Percentiles rank a stretch among this genome's conserved stretches.
phyloP scores from a whole-genome alignment of 352 stramenopile species.

The Globisporangium okanoganense region DNA sequence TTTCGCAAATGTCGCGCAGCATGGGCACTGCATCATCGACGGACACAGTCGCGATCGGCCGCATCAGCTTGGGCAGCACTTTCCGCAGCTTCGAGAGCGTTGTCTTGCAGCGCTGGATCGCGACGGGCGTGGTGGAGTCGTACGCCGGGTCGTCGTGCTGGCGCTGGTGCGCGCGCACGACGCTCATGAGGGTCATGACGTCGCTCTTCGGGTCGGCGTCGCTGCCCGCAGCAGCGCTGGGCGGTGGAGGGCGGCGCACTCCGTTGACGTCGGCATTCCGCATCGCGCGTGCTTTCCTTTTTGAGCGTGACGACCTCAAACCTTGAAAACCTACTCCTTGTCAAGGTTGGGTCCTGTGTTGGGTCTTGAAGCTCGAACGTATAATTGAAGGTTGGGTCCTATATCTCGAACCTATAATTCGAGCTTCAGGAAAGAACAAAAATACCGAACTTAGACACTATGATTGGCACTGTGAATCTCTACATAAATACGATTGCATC shows the following conservation, averaged over 20 bases:
- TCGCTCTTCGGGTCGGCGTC: conserved; percentile 45
- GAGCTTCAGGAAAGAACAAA: too few species aligned
- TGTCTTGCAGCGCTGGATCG: conserved; percentile 54
- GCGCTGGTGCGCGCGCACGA: conserved; percentile 41
- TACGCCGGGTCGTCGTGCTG: conserved; percentile 43
- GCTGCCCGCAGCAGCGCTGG: not conserved
- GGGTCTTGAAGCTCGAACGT: too few species aligned
- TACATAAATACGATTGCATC: not conserved
- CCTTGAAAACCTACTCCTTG: too few species aligned
- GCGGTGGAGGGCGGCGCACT: not conserved
- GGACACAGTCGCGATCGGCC: conserved; percentile 33
- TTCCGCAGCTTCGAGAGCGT: conserved; percentile 70
- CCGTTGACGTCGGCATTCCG: conserved; percentile 5
- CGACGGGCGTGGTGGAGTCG: conserved; percentile 26
- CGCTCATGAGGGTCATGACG: conserved; percentile 35
- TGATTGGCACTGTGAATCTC: not conserved
- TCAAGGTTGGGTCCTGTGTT: too few species aligned
- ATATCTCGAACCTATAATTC: too few species aligned
- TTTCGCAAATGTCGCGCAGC: conserved; percentile 51
- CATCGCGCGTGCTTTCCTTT: conserved; percentile 11
- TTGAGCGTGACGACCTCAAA: not conserved
- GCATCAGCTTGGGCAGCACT: conserved; percentile 66
- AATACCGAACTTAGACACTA: too few species aligned
- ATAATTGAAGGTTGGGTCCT: too few species aligned
- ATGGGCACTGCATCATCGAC: conserved; percentile 28